These are phyloP conservation scores for Fraxinus latifolia DNA, from an alignment of 305 asterid genomes.

Conservation along the genomic window DNA sequence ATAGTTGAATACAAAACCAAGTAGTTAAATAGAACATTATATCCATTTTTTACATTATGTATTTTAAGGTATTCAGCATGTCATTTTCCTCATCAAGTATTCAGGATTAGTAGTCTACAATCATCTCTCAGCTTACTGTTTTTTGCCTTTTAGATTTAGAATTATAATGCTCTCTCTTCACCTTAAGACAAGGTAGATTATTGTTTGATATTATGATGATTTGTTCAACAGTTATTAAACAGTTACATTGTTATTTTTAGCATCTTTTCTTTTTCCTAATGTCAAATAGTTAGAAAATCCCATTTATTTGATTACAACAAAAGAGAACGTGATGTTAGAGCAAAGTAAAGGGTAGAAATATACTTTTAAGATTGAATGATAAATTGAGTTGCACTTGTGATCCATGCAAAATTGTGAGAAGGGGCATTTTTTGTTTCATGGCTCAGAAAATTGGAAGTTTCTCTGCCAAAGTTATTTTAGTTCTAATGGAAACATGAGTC, in stretches of 20 bases:
- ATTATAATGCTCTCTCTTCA: neutral
- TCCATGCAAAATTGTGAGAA: neutral
- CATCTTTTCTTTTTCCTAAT: neutral
- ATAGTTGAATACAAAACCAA: neutral
- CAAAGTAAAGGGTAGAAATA: neutral
- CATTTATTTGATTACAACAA: neutral
- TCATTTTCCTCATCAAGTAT: neutral
- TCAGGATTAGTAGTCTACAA: neutral
- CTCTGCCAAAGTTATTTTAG: neutral
- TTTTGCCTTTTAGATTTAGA: neutral
- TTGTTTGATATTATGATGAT: neutral
- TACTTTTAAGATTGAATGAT: neutral
- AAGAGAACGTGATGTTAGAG: neutral
- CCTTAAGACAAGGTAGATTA: neutral
- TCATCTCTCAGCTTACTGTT: neutral
- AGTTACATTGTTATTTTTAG: neutral
- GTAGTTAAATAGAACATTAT: neutral
- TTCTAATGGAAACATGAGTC: neutral
- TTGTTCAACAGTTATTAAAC: neutral
- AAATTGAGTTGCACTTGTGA: neutral
- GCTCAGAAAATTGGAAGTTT: neutral
- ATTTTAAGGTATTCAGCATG: neutral
- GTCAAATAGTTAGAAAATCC: neutral
- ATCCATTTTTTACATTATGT: neutral
- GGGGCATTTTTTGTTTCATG: neutral